Evolutionary conservation across 768 basidiomycete species (phyloP), one percentile per base, ranked within the genome.

Genomic region (Mycena rosella): DNA sequence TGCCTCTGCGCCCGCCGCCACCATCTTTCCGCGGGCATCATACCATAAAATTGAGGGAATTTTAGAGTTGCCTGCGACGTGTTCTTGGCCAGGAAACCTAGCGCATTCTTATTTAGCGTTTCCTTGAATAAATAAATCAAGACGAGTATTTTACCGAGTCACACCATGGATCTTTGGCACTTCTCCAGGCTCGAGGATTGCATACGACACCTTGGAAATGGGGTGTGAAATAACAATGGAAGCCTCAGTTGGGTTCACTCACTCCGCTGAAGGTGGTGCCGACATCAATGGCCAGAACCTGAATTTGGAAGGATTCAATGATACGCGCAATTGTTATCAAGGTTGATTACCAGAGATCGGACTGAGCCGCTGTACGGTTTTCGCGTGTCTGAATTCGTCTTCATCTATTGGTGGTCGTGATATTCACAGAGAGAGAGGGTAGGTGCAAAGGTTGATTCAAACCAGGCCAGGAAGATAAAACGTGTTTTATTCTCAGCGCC

Each of bases 251-350:
- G 22, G 62, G 55, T 49, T 56, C 56, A 72, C 80, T 74, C 77
- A 90, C 93, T 18, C 93, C 93, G 73, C 90, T 91, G 74, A 94
- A 94, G 0, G 93, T 94, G 0, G 92, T 94, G 27, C 93, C 93
- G 69, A 94, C 87, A 73, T 94, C 93, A 77, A 94, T 87, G 7
- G 93, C 92, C 72, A 94, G 49, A 51, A 70, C 69, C 69, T 70
- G 44, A 67, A 26, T 18, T 30, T 5, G 15, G 51, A n/a, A n/a
- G n/a, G n/a, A n/a, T n/a, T 70, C 20, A 67, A 45, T 63, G 45
- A 67, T 54, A 67, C 57, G 53, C 65, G 56, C 51, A 14, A 62
- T 24, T 24, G 58, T 29, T 48, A 32, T 53, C 38, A 14, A 22
- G 52, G 32, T n/a, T 26, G 47, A 59, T 58, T 68, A 91, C 91